A percentile compares a stretch with the other conserved stretches of the same genome.
These are phyloP conservation scores for Acorus calamus DNA, from an alignment of 106 monocot species.

Conservation along the genomic window DNA sequence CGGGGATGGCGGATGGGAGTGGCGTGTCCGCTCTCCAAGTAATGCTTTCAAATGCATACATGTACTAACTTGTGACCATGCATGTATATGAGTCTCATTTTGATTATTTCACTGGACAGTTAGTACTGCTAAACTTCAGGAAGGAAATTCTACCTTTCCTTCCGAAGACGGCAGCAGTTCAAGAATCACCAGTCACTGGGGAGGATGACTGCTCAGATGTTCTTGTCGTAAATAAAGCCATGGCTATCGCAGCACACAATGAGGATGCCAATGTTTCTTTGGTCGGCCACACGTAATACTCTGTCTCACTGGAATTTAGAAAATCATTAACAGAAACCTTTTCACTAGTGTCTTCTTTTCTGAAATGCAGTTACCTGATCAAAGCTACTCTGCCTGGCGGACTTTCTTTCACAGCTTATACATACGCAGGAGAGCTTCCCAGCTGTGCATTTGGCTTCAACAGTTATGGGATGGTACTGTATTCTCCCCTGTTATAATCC, in stretches of 20 bases:
- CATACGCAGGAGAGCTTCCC: constrained; percentile 84
- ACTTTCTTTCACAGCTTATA: constrained; percentile 73
- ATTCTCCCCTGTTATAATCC: neutral
- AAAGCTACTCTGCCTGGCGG: constrained; percentile 39
- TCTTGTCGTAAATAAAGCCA: constrained; percentile 41
- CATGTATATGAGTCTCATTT: no score
- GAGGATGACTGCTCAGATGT: constrained; percentile 65
- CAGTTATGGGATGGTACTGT: constrained; percentile 54
- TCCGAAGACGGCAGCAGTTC: neutral
- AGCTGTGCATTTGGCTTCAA: constrained; percentile 90
- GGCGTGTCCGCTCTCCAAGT: constrained; percentile 34
- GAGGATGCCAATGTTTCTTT: constrained; percentile 78
- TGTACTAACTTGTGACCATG: neutral
- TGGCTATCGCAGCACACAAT: constrained; percentile 72
- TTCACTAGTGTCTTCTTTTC: neutral
- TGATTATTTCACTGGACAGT: constrained; percentile 18
- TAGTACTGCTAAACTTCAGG: constrained; percentile 69
- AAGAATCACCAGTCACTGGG: neutral
- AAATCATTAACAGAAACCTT: no score
- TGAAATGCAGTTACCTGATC: constrained; percentile 53
- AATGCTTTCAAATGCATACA: neutral
- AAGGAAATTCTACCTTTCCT: constrained; percentile 73
- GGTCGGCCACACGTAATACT: constrained; percentile 67
- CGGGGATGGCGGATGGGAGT: constrained; percentile 36
- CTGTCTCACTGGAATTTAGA: no score